Base-by-base conservation (phyloP, 805 yeast species). In the Scheffersomyces coipomensis region DNA sequence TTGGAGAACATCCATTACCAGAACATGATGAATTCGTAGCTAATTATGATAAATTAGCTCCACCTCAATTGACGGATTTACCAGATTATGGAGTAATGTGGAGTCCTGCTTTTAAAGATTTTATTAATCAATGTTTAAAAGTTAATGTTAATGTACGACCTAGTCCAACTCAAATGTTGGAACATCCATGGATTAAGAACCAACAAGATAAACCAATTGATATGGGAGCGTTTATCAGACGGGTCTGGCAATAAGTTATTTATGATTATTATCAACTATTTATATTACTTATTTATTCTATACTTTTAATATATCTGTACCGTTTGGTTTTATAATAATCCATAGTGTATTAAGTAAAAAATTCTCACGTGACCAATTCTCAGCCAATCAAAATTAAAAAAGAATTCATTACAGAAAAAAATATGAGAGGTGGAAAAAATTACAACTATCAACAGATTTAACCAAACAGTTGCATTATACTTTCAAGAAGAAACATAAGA, bases 171-270 rank as follows among this genome's bases (percentile, higher is more conserved):
- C 97, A 93, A 58, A 86, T 93, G 91, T 71, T 93, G 34, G 75
- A 71, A 37, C 99, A 93, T 67, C 97, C 97, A 2, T 93, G 99
- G 99, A 71, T 88, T 39, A 64, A 77, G 13, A 88, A 89, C 2
- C 96, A 87, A 65, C 77, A 78, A 64, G 73, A 66, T 46, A 80
- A 82, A 56, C 71, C 66, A 36, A 95, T 91, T 12, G 78, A 81
- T 48, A 91, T 93, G 98, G 95, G 79, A 47, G 83, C 80, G 60
- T 86, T 93, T 60, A 87, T 93, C 15, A 66, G 68, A 43, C 79
- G 80, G 46, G 81, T 89, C 40, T 86, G 95, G 91, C 79, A 44
- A 13, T 39, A 47, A 19, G 30, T 26, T 3, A 19, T 29, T 19
- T 22, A 29, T 21, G 15, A 15, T 10, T 9, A 23, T 9, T 23